Evolutionary conservation across 306 rosid species (phyloP), one percentile per base, ranked within the genome.

Genomic region (Dryas alaskensis): DNA sequence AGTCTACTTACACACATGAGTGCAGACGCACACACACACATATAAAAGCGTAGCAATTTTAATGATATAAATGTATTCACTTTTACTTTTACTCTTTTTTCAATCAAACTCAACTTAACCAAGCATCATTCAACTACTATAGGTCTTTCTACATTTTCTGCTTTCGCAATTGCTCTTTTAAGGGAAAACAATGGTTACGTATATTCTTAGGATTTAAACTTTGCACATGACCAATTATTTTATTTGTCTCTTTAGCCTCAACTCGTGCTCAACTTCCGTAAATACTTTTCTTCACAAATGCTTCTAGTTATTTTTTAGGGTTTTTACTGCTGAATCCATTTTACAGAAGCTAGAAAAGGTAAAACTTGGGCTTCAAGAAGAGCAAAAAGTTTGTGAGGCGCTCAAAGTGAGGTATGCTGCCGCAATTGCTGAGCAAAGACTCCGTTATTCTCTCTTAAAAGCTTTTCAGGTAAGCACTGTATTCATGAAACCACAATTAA

Each of bases 291-390:
- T 43, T 6, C 51, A 49, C 19, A 57, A 58, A 55, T 75, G 55
- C 66, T 76, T 59, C 74, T 47, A 57, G 66, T 17, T 77, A 42
- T 49, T 31, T 67, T 67, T 51, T 47, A 63, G 51, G 55, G 48
- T 55, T 58, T 53, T 60, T 76, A 63, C 75, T 75, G 60, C 60
- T 72, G 73, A 69, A 63, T 78, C 72, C 70, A 66, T 79, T 55
- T 77, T 42, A 66, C 84, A 88, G 99, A 94, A 94, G 76, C 95
- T 87, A 68, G 86, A 60, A 74, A 94, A 80, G 81, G 92, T 89
- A 77, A 85, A 79, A 72, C 70, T 73, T 69, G 91, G 88, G 65
- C 81, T 85, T 67, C 82, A 70, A 81, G 89, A 88, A 78, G 93
- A 89, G 84, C 90, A 87, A 83, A 85, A 61, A 77, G 72, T 61